Evolutionary conservation across 306 rosid species (phyloP).

Genomic region (Calophaca sinica): DNA sequence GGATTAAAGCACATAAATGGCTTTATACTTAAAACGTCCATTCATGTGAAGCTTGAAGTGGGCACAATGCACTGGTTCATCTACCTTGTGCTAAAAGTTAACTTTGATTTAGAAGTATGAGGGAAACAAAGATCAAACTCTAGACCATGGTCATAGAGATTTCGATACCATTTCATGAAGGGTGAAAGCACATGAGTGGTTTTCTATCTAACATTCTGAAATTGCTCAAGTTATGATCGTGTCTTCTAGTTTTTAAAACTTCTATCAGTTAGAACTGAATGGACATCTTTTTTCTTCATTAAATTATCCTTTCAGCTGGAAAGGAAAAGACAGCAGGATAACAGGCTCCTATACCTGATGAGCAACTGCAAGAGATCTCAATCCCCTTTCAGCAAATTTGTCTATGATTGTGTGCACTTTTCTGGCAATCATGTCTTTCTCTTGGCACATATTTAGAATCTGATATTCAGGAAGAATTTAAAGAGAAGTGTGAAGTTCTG

Average conservation of each 20-base stretch:
- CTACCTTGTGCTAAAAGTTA: not conserved
- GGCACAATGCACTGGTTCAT: conserved; percentile 3
- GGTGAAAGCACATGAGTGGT: not conserved
- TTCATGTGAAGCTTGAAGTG: conserved; percentile 3
- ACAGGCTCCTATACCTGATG: conserved; percentile 61
- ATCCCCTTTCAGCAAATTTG: conserved; percentile 91
- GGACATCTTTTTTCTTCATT: conserved; percentile 18
- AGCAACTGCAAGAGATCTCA: conserved; percentile 87
- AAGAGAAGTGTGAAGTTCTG: conserved; percentile 41
- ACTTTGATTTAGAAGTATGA: not conserved
- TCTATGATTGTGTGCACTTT: conserved; percentile 80
- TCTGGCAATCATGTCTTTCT: conserved; percentile 67
- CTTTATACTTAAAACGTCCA: not conserved
- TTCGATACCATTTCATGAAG: not conserved
- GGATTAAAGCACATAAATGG: not conserved
- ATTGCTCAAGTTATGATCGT: conserved; percentile 14
- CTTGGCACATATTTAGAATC: conserved; percentile 76
- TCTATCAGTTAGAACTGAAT: conserved; percentile 21
- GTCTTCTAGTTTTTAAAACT: conserved; percentile 36
- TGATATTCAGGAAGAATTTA: conserved; percentile 45
- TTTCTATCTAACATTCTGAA: conserved; percentile 8
- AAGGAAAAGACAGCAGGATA: conserved; percentile 25
- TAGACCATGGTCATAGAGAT: not conserved
- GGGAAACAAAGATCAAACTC: conserved; percentile 6
- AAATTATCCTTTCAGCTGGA: conserved; percentile 30